Percentiles rank a stretch among this genome's conserved stretches.
Conservation (phyloP, 441 rosid genomes). For the Isatis lusitanica region DNA sequence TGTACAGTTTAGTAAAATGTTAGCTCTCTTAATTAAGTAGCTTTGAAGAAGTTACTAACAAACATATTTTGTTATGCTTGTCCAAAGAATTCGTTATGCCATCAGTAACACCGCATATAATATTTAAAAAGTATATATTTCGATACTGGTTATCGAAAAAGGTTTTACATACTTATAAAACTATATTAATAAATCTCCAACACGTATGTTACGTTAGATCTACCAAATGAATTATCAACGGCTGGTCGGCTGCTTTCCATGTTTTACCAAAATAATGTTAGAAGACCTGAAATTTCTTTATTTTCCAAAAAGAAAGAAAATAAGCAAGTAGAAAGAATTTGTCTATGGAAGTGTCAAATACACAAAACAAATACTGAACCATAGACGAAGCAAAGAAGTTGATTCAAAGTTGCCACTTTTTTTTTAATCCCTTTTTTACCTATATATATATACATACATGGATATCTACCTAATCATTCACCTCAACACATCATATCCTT, state of each 20-base stretch:
- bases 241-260: background rate
- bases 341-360: constrained; percentile 29
- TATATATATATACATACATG: constrained; percentile 32
- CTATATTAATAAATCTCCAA: too few relatives aligned
- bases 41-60: background rate
- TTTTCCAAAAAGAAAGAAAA: background rate
- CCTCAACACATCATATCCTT: constrained; percentile 11
- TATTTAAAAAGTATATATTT: background rate
- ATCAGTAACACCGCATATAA: background rate
- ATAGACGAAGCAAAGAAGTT: constrained; percentile 63
- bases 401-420: constrained; percentile 41
- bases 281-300: background rate
- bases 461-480: constrained; percentile 16
- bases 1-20: too few relatives aligned
- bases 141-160: too few relatives aligned
- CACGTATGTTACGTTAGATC: background rate
- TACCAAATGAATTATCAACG: background rate
- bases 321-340: background rate
- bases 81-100: background rate
- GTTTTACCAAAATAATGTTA: background rate
- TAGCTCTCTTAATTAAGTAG: background rate
- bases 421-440: constrained; percentile 9
- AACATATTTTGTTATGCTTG: background rate
- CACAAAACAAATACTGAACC: constrained; percentile 44
- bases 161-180: too few relatives aligned